These are phyloP conservation scores for Juglanconis juglandina DNA, from an alignment of 2,329 filamentous ascomycete species.

Conservation along the genomic window DNA sequence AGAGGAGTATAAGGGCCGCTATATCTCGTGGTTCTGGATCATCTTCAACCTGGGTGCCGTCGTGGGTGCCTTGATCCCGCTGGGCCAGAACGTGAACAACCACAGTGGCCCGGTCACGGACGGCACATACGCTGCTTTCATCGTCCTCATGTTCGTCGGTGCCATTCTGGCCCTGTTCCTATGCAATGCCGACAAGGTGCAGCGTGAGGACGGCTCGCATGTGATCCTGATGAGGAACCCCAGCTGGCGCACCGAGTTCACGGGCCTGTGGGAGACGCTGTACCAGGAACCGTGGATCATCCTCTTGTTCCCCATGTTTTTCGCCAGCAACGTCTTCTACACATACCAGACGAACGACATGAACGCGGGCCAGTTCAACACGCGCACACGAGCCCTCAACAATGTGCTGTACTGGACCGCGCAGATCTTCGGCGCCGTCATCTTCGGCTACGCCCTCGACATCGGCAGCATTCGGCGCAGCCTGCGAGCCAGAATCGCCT, in stretches of 20 bases:
- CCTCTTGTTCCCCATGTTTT: conserved; percentile 77
- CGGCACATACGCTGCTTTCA: conserved; percentile 85
- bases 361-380: conserved; percentile 68
- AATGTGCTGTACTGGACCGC: conserved; percentile 74
- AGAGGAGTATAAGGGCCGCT: conserved; percentile 78
- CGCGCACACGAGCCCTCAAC: conserved; percentile 71
- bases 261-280: conserved; percentile 72
- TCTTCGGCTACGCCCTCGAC: conserved; percentile 73
- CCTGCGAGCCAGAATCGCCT: conserved; percentile 62
- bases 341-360: conserved; percentile 71
- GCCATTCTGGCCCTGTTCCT: conserved; percentile 67
- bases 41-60: conserved; percentile 93
- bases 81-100: conserved; percentile 67
- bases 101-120: conserved; percentile 56
- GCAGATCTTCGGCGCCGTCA: conserved; percentile 72
- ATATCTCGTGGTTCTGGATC: conserved; percentile 89
- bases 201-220: conserved; percentile 72
- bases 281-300: conserved; percentile 68
- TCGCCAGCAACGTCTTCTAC: conserved; percentile 76
- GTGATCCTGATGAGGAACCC: conserved; percentile 90
- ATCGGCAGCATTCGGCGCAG: conserved; percentile 56
- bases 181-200: conserved; percentile 67
- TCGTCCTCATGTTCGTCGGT: conserved; percentile 75
- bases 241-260: conserved; percentile 75
- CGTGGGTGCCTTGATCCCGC: conserved; percentile 75